These are phyloP conservation scores for Ascosphaera pollenicola DNA, from an alignment of 2,329 filamentous ascomycete genomes.

Conservation along the genomic window DNA sequence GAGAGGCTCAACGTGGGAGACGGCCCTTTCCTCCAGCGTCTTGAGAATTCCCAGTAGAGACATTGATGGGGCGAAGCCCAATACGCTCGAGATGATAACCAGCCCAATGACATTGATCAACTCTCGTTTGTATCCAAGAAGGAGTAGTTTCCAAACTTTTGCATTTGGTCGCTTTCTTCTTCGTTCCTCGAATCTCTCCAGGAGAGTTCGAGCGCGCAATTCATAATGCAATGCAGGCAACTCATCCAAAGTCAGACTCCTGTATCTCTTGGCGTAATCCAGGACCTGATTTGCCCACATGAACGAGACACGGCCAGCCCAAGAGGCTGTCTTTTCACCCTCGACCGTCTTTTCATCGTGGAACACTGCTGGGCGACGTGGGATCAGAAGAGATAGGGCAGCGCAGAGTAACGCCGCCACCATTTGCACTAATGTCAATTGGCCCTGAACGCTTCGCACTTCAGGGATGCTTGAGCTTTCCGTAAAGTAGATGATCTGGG, in stretches of 20 bases:
- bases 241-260: conserved; percentile 37
- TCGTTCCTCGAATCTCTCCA: conserved; percentile 26
- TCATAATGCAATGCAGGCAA: conserved; percentile 37
- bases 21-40: conserved; percentile 34
- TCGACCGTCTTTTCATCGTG: conserved; percentile 39
- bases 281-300: conserved; percentile 39
- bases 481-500: background rate
- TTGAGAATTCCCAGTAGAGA: conserved; percentile 43
- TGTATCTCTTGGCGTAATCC: conserved; percentile 31
- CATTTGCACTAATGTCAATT: conserved; percentile 6
- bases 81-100: conserved; percentile 29
- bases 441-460: background rate
- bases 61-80: conserved; percentile 51
- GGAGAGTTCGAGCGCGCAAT: conserved; percentile 27
- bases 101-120: conserved; percentile 38
- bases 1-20: conserved; percentile 23
- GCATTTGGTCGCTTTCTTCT: conserved; percentile 8
- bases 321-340: conserved; percentile 36
- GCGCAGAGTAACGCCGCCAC: conserved; percentile 20
- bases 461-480: background rate
- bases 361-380: conserved; percentile 46
- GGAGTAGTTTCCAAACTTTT: conserved; percentile 37
- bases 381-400: conserved; percentile 32
- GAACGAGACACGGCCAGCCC: conserved; percentile 41
- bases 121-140: conserved; percentile 32